Base-by-base conservation (phyloP, 352 stramenopile species). In the Phytophthora citrophthora region DNA sequence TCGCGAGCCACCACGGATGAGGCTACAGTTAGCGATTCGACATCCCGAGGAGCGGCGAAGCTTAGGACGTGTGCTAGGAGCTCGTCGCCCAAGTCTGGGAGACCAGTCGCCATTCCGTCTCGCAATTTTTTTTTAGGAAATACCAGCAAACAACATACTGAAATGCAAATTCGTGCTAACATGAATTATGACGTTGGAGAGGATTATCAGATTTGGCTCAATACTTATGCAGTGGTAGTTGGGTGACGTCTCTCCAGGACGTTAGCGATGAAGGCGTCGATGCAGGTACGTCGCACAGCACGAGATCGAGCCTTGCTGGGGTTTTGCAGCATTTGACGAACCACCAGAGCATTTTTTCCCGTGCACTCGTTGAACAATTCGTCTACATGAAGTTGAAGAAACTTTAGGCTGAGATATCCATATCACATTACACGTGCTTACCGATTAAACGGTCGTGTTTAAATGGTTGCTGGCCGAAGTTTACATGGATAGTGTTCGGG, bases 391-490 rank as follows among this genome's bases (percentile, higher is more conserved):
- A 20, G 20, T 20, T 20, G 20, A 20, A 20, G 20, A 20, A 20
- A 20, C 20, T 20, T 20, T 20, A 20, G 20, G 1, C 20, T 20
- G 20, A 20, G 20, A 20, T 20, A 2, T 20, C 20, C 20, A 20
- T 20, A 20, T 20, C 20, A 1, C 20, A 20, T 20, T 20, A 20
- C 18, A 20, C 18, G 18, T 20, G 2, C 58, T 31, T 49, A 52
- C 70, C 73, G 26, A 84, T 69, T 6, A 63, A 68, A 15, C 75
- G 47, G 57, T 84, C 87, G 15, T 61, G 57, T 20, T 50, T 57
- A 44, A 93, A 91, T 2, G 87, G 88, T 18, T 88, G 71, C 52
- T 87, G 80, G 1, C 87, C 86, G 54, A 90, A 93, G 64, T 96
- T 96, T 23, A 95, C 77, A 36, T 88, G 79, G 11, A 96, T 72